A percentile compares a stretch with the other conserved stretches of the same genome.
Conservation (phyloP, 2,329 filamentous ascomycete genomes). For the Fusarium bactridioides region DNA sequence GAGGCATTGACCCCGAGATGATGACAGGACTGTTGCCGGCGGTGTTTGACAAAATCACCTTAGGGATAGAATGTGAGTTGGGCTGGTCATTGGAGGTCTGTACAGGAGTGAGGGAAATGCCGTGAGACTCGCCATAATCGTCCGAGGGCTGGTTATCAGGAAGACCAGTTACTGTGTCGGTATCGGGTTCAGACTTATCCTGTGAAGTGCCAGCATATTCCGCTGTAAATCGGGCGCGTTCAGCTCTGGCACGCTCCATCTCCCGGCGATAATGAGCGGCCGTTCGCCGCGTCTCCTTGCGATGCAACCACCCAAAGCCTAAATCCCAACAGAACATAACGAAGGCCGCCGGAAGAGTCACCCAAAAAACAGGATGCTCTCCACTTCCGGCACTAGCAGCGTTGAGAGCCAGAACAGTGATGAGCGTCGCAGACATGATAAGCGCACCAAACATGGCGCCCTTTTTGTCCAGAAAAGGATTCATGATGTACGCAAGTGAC, state of each 20-base stretch:
- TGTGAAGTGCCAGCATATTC: background rate
- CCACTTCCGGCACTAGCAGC: conserved; percentile 61
- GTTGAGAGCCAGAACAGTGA: conserved; percentile 72
- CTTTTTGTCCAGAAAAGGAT: conserved; percentile 74
- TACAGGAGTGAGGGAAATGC: background rate
- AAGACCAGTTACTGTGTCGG: background rate
- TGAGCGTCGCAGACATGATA: conserved; percentile 72
- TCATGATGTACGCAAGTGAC: conserved; percentile 77
- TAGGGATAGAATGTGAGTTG: background rate
- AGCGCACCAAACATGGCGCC: conserved; percentile 70
- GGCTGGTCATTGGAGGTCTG: background rate
- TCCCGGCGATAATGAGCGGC: conserved; percentile 61
- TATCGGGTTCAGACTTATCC: background rate
- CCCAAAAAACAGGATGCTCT: conserved; percentile 69
- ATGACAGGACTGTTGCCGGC: conserved; percentile 7
- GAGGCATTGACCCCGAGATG: background rate
- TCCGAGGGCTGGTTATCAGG: background rate
- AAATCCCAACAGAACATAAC: conserved; percentile 76
- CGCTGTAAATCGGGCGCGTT: conserved; percentile 8
- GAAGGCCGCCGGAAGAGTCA: conserved; percentile 73
- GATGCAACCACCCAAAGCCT: conserved; percentile 67
- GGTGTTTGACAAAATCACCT: background rate
- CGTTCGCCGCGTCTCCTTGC: conserved; percentile 69
- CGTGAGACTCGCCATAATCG: background rate
- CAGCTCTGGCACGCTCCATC: conserved; percentile 23